Conservation (phyloP, 805 yeast genomes). For the Barnettozyma populi region DNA sequence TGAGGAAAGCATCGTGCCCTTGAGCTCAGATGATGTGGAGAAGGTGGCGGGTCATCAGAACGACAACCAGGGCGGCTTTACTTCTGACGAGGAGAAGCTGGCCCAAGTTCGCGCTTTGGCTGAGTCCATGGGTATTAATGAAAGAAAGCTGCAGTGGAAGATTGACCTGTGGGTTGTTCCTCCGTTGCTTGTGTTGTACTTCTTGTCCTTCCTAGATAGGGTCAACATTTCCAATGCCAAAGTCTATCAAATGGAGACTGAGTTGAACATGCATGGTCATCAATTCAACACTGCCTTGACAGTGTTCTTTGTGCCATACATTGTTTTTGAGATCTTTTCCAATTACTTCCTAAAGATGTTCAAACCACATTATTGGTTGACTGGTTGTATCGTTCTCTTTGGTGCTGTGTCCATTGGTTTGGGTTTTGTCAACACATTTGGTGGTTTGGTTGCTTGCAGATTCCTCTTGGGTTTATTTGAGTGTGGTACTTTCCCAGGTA, state of each 20-base stretch:
- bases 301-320: conserved; percentile 43
- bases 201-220: conserved; percentile 74
- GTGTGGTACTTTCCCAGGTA: conserved; percentile 47
- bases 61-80: conserved; percentile 11
- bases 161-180: conserved; percentile 68
- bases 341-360: conserved; percentile 34
- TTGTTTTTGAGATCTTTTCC: conserved; percentile 34
- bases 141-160: conserved; percentile 53
- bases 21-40: not conserved
- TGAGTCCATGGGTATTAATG: conserved; percentile 43
- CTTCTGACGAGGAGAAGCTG: conserved; percentile 17
- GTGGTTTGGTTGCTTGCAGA: conserved; percentile 44
- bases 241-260: conserved; percentile 58
- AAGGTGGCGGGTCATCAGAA: not conserved
- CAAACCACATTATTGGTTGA: conserved; percentile 35
- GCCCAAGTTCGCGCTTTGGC: conserved; percentile 34
- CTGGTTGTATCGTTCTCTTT: conserved; percentile 28
- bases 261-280: conserved; percentile 41
- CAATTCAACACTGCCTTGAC: conserved; percentile 42
- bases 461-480: conserved; percentile 50
- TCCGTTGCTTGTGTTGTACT: conserved; percentile 68
- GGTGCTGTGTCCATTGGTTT: conserved; percentile 40
- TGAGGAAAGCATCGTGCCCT: not conserved
- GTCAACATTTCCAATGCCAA: conserved; percentile 81
- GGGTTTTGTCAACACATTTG: conserved; percentile 38